Evolutionary conservation across 2,329 filamentous ascomycete species (phyloP).

Genomic region (Fusarium caatingaense): DNA sequence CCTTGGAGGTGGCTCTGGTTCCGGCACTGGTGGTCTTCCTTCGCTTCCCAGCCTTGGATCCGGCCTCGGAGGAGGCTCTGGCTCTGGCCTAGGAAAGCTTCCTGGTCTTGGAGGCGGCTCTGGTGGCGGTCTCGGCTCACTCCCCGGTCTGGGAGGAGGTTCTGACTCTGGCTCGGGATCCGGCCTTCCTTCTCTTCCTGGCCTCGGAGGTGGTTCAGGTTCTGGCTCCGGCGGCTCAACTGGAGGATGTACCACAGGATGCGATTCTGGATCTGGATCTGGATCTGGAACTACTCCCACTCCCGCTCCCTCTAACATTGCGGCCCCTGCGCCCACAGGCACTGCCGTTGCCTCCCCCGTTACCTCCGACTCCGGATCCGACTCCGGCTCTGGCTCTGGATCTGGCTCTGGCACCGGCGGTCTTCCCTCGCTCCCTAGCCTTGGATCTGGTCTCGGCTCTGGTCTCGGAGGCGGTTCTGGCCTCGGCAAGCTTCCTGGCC

Average conservation of each 20-base stretch:
- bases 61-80: background rate
- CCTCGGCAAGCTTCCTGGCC: background rate
- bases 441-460: background rate
- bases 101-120: background rate
- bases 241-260: background rate
- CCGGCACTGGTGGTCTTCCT: background rate
- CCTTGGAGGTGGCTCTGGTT: slow-evolving; percentile 1
- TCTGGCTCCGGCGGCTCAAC: background rate
- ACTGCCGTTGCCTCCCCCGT: background rate
- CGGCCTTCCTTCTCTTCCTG: background rate
- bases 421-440: background rate
- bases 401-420: background rate
- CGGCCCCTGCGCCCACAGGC: background rate
- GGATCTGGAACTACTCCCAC: background rate
- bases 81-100: background rate
- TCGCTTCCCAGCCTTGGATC: background rate
- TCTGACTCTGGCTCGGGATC: background rate
- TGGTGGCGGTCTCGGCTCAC: background rate
- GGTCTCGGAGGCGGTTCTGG: background rate
- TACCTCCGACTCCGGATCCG: background rate
- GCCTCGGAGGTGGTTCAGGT: background rate
- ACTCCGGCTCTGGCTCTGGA: background rate
- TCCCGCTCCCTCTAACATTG: background rate
- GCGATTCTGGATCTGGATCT: background rate
- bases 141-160: background rate